Base-by-base conservation (phyloP, 2,329 filamentous ascomycete species). In the Fusarium sp. region DNA sequence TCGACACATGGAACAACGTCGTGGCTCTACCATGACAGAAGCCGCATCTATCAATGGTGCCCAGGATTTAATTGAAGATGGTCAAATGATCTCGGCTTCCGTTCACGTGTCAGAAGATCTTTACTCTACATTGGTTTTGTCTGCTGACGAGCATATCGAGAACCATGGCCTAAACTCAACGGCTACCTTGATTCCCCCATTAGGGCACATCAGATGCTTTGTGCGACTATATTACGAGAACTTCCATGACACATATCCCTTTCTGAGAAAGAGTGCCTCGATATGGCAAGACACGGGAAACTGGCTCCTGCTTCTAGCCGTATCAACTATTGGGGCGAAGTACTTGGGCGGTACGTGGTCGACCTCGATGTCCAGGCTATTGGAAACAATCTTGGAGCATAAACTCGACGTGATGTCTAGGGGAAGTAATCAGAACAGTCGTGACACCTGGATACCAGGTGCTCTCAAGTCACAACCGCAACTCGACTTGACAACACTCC, bases 221-320 rank as follows among this genome's bases (percentile, higher is more conserved):
- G 55, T 55, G 13, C 40, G 50, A 7, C 41, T 71, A 14, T 71
- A 71, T 21, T 71, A 66, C 49, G 50, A 63, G 18, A 55, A 43
- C 12, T 71, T 71, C 11, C 69, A 71, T 27, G 60, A 55, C 5
- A 47, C 48, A 18, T 71, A 71, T 45, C 69, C 69, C 6, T 69
- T 71, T 57, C 7, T 71, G 4, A 68, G 45, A 16, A 30, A 57
- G 25, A 49, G 25, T 10, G n/a, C 59, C 40, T 51, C 53, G 9
- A 12, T 47, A 23, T 65, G 59, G 62, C 40, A 40, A 28, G 21
- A 40, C 27, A 12, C 25, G 9, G 41, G 21, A 3, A 45, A 37
- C 11, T 65, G 60, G 60, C 27, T 63, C 12, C 37, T 63, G 3
- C 34, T 63, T 16, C 20, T 63, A 7, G 60, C 60, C 34, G 50